Evolutionary conservation across 2,329 filamentous ascomycete genomes (phyloP), one percentile per base, ranked within the genome.

Genomic region (Niveomyces coronatus): DNA sequence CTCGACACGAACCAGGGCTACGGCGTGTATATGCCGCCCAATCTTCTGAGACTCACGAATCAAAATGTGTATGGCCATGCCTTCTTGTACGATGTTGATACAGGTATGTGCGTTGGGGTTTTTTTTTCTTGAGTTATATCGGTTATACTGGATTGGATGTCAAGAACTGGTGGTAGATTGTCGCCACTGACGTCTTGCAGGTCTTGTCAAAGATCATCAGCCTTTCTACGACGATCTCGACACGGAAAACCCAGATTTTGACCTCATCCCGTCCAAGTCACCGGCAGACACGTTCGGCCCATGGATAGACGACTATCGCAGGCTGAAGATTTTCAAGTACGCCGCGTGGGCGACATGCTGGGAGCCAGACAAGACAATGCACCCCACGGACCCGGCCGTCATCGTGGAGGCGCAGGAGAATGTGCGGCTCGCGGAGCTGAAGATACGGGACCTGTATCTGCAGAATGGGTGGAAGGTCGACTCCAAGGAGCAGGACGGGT

Each of bases 261-360:
- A 28, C 5, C 7, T 28, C 14, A 9, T 28, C 14, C 28, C 28
- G 28, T n/a, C 28, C 4, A 30, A 30, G 17, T 16, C 28, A 7
- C 28, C 28, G 14, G 14, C 28, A 7, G 28, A 30, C 7, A 16
- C 14, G 17, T 30, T 30, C 28, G 28, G 28, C 17, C 28, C 28
- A 30, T 30, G 28, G 28, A 30, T 30, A 16, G 28, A 30, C 28
- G 17, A 15, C 28, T 30, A 30, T 30, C 28, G 28, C 14, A 30
- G 17, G 28, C 28, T 30, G 28, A 30, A 30, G 14, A 30, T 30
- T 16, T 30, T 30, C 28, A 30, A 30, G 28, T 30, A 30, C 28
- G 17, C 28, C 28, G 28, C 15, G 6, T 5, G 15, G 14, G 4
- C 17, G 9, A 30, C 28, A 6, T 30, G 28, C 28, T 30, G 28